Base-by-base conservation (phyloP, 495 filamentous ascomycete species). In the Letharia columbiana region DNA sequence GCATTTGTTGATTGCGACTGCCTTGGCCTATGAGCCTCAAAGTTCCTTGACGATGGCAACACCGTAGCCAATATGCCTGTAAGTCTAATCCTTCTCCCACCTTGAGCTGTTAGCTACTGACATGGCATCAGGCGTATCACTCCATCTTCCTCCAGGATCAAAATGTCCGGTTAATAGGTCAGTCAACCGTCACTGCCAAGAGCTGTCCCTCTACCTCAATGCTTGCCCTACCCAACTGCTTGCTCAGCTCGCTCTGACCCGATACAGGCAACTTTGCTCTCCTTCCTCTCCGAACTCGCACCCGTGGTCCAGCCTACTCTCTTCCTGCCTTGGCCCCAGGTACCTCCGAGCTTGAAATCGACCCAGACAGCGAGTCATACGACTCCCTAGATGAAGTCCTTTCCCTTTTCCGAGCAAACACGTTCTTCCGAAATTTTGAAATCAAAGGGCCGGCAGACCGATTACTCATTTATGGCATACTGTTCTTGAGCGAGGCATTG, bases 371-470 rank as follows among this genome's bases (percentile, higher is more conserved):
- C 75, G 89, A 94, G 74, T 89, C 86, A 68, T 98, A 98, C 80
- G 94, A 98, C 81, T 87, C 92, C 63, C 82, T 97, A 12, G 94
- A 98, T 77, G 94, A 98, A 78, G 87, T 92, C 40, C 83, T 98
- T 60, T 86, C 85, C 4, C 85, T 97, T 40, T 98, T 97, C 84
- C 90, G 94, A 61, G 93, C 95, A 75, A 98, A 98, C 80, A 97
- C 94, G 50, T 87, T 98, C 74, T 98, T 98, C 82, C 89, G 95
- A 70, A 98, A 98, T 82, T 98, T 98, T 74, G 95, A 97, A 82
- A 96, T 98, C 84, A 92, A 96, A 74, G 94, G 94, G 23, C 90
- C 91, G 41, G 94, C 94, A 63, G 94, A 98, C 78, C 84, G 95
- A 57, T 85, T 96, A 75, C 80, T 98, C 66, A 94, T 98, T 71